Base-by-base conservation (phyloP, 177 flowering plant species). In the Vitis hybrid region DNA sequence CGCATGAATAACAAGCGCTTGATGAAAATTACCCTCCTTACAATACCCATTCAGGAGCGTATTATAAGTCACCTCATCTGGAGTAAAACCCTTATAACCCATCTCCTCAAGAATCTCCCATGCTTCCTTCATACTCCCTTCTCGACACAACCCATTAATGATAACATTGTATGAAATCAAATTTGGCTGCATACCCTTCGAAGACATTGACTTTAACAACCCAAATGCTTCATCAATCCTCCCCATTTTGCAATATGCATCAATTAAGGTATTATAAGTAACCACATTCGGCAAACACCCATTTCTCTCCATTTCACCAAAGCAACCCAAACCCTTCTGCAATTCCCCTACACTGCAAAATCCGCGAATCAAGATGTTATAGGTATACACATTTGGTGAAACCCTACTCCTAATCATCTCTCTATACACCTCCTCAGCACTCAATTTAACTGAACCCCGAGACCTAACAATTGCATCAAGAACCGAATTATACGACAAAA, bases 241-340 rank as follows among this genome's bases (percentile, higher is more conserved):
- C 26, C 88, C 85, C 63, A 67, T 2, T 70, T 91, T 91, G 72
- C 92, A 84, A 61, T 84, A 76, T 0, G 80, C 91, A 84, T 87
- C 89, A 49, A 90, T 80, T 70, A 93, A 50, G 0, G 98, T 93
- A 60, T 93, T 93, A 66, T 77, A 90, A 0, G 98, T 90, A 53
- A 91, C 95, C 53, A 90, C 88, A 84, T 88, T 93, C 3, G 95
- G 95, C 69, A 78, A 81, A 80, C 91, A 90, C 2, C 93, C 92
- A 5, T 65, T 82, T 19, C 65, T 78, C 75, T 85, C 87, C 98
- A 93, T 93, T 60, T 79, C 85, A n/a, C 61, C 16, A 26, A 87
- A 84, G 13, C 85, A 73, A 1, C n/a, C 75, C 59, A 90, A 69
- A 55, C 87, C 97, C 81, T 73, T 83, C 3, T 82, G 87, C 70